A percentile compares a stretch with the other conserved stretches of the same genome.
phyloP scores from a whole-genome alignment of 768 basidiomycete species.

The Tricholomella constricta region DNA sequence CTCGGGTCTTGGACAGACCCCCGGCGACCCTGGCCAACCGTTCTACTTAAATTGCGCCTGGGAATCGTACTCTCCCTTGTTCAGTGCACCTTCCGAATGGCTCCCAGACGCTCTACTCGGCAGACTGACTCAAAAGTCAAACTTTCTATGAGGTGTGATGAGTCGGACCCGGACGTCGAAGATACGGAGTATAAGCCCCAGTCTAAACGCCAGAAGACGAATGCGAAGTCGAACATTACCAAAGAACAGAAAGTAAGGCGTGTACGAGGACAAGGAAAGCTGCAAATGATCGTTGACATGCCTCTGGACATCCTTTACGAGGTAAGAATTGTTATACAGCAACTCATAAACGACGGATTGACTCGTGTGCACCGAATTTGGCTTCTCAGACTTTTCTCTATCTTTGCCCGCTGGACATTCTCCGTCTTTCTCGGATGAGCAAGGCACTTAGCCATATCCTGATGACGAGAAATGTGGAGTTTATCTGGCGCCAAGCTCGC shows the following conservation, averaged over 20 bases:
- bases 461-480: constrained; percentile 14
- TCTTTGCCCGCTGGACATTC: constrained; percentile 36
- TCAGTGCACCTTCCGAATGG: too few species aligned
- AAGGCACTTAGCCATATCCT: constrained; percentile 31
- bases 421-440: constrained; percentile 39
- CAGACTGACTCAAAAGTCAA: too few species aligned
- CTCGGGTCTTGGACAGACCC: too few species aligned
- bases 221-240: not conserved
- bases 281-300: constrained; percentile 27
- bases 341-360: not conserved
- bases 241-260: not conserved
- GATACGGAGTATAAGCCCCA: not conserved
- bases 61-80: too few species aligned
- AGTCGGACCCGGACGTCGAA: not conserved
- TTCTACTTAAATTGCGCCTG: too few species aligned
- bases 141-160: too few species aligned
- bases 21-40: too few species aligned
- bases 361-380: not conserved
- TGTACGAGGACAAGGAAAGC: constrained; percentile 16
- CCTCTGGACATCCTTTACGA: constrained; percentile 33
- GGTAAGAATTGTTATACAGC: constrained; percentile 9
- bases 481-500: constrained; percentile 11
- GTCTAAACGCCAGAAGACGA: not conserved
- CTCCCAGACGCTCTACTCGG: too few species aligned
- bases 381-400: constrained; percentile 36